These are phyloP conservation scores for Mortierella hygrophila DNA, from an alignment of 192 early-diverging fungal species.

Conservation along the genomic window DNA sequence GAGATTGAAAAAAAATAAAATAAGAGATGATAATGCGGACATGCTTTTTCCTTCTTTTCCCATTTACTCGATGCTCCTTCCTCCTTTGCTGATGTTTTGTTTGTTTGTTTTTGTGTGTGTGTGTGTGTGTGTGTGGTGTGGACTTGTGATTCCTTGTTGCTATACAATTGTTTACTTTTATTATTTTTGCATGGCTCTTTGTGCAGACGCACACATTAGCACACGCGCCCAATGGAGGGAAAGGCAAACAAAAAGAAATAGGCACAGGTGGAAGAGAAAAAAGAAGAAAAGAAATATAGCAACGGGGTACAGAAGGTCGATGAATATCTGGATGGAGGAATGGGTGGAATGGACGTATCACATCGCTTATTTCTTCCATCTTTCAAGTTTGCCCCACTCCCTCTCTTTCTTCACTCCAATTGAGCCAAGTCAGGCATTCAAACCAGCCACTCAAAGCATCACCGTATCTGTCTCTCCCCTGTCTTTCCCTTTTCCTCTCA, in stretches of 20 bases:
- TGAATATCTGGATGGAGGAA: too few relatives aligned
- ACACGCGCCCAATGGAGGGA: not conserved
- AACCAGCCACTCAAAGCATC: too few relatives aligned
- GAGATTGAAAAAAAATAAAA: not conserved
- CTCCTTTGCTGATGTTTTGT: not conserved
- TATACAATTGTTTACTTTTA: not conserved
- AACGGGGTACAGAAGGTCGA: too few relatives aligned
- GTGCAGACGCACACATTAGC: not conserved
- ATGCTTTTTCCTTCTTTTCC: not conserved
- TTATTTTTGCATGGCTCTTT: not conserved
- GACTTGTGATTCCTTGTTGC: slow-evolving; percentile 24
- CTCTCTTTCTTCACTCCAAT: too few relatives aligned
- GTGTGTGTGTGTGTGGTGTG: too few relatives aligned
- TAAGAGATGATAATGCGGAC: not conserved
- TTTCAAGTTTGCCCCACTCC: too few relatives aligned
- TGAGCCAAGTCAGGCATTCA: too few relatives aligned
- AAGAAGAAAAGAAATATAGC: too few relatives aligned
- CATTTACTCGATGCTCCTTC: not conserved
- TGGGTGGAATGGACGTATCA: too few relatives aligned
- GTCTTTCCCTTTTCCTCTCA: too few relatives aligned
- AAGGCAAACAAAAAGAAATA: not conserved
- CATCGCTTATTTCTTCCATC: not conserved
- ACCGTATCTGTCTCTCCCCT: too few relatives aligned
- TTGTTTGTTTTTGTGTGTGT: not conserved
- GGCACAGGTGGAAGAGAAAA: too few relatives aligned